Conservation (phyloP, 352 stramenopile species). For the Phytophthora capsici region DNA sequence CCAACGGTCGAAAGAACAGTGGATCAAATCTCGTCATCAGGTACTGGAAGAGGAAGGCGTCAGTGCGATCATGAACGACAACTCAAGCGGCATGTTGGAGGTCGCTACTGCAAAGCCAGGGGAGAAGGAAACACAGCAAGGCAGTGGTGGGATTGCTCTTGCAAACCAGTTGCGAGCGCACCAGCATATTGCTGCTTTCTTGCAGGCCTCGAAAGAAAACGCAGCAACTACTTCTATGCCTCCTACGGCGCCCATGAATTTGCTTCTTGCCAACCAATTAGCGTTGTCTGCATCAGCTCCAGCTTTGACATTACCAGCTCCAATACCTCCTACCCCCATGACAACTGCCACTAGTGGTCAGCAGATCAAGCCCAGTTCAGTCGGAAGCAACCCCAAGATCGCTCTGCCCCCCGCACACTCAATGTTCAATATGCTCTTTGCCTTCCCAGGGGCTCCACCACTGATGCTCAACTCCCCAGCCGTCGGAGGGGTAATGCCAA, state of each 20-base stretch:
- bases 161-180: conserved; percentile 39
- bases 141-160: conserved; percentile 28
- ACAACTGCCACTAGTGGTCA: conserved; percentile 2
- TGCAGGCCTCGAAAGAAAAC: conserved; percentile 24
- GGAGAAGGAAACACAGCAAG: conserved; percentile 27
- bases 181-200: conserved; percentile 38
- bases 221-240: not conserved
- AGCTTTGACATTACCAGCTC: conserved; percentile 19
- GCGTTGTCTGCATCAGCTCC: conserved; percentile 13
- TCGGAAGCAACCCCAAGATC: conserved; percentile 40
- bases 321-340: conserved; percentile 1
- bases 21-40: conserved; percentile 63
- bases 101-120: conserved; percentile 18
- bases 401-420: conserved; percentile 48
- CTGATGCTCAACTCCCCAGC: conserved; percentile 37
- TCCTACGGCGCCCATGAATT: conserved; percentile 15
- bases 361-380: conserved; percentile 28
- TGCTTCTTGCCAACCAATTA: conserved; percentile 32
- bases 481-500: conserved; percentile 21
- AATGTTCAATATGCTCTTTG: conserved; percentile 47
- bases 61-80: conserved; percentile 53
- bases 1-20: conserved; percentile 66
- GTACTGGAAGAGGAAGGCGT: conserved; percentile 69
- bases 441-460: conserved; percentile 38
- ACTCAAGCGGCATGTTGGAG: conserved; percentile 43